A percentile compares a stretch with the other conserved stretches of the same genome.
These are phyloP conservation scores for Suillus plorans DNA, from an alignment of 768 basidiomycete species.

Conservation along the genomic window DNA sequence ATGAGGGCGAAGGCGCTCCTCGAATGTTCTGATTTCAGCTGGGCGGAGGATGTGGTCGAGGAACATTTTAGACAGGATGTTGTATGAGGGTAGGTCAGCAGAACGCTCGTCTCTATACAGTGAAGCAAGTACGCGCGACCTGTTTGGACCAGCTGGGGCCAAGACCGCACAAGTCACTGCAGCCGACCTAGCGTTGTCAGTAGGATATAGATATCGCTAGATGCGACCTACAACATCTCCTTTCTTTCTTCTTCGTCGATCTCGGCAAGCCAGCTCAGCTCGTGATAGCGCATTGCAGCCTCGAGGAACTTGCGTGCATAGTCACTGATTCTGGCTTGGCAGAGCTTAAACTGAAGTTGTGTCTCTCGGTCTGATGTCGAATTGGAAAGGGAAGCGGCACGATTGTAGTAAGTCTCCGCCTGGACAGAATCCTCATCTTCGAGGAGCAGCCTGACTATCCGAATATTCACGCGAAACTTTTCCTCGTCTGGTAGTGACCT, in stretches of 20 bases:
- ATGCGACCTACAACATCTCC: conserved; percentile 75
- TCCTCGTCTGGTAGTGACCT: conserved; percentile 77
- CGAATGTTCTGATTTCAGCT: conserved; percentile 87
- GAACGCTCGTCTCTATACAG: conserved; percentile 94
- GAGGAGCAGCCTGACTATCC: conserved; percentile 89
- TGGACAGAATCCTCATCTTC: conserved; percentile 97
- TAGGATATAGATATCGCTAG: conserved; percentile 15
- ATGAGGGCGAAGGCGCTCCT: conserved; percentile 82
- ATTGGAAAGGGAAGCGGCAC: conserved; percentile 88
- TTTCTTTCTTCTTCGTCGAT: conserved; percentile 93
- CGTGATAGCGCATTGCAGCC: conserved; percentile 92
- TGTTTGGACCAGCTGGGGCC: conserved; percentile 94
- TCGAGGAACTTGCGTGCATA: conserved; percentile 91
- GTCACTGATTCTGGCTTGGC: conserved; percentile 93
- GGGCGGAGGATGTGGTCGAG: conserved; percentile 95
- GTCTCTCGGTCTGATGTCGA: conserved; percentile 77
- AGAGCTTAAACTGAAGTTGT: conserved; percentile 83
- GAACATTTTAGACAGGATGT: conserved; percentile 97
- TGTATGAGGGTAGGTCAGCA: conserved; percentile 72
- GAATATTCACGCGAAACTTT: conserved; percentile 87
- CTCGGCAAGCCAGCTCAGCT: conserved; percentile 86
- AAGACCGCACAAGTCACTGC: conserved; percentile 96
- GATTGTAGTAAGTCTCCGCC: conserved; percentile 98
- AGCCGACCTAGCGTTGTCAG: conserved; percentile 54
- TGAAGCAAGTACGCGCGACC: conserved; percentile 89